Base-by-base conservation (phyloP, 192 early-diverging fungal genomes). In the Backusella macrospora region DNA sequence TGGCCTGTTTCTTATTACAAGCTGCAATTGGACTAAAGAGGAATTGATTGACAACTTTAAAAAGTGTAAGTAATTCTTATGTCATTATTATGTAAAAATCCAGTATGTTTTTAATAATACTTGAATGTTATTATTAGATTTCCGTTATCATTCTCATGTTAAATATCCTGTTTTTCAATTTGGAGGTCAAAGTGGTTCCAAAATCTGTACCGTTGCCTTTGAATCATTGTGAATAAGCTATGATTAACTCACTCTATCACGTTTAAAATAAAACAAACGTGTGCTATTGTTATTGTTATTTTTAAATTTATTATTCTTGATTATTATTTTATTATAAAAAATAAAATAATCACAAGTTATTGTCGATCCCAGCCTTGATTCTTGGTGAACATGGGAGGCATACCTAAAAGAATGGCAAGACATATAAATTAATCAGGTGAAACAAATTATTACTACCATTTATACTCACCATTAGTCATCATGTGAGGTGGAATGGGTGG, bases 1-100 rank as follows among this genome's bases (percentile, higher is more conserved):
- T 59, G 90, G 90, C 1, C 80, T 90, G 29, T 86, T 98, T 12
- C 75, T 98, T 66, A 95, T 98, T 65, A 98, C 96, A 2, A 92
- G 90, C 64, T 98, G 96, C 78, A 98, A 98, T 59, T 98, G 94
- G 93, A 96, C 95, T 4, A 91, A 93, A 65, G 86, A 92, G 12
- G 96, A 98, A 81, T 82, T 98, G 75, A 80, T 91, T 4, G 80
- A 82, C 34, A 77, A 85, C 13, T 91, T 93, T 43, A 75, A 86
- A 62, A 78, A 79, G 38, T 75, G 90, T 92, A 82, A 76, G 80
- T 75, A 26, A 42, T 15, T 43, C 5, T 2, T 71, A 7, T 23
- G 65, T 70, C 26, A 83, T 82, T 59, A 15, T 37, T 0, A 26
- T 42, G 3, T 1, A 46, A 26, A 16, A 21, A 29, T 65, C 37